Evolutionary conservation across 371 early-diverging fungal species (phyloP), one percentile per base, ranked within the genome.

Genomic region (Mucor indicus): DNA sequence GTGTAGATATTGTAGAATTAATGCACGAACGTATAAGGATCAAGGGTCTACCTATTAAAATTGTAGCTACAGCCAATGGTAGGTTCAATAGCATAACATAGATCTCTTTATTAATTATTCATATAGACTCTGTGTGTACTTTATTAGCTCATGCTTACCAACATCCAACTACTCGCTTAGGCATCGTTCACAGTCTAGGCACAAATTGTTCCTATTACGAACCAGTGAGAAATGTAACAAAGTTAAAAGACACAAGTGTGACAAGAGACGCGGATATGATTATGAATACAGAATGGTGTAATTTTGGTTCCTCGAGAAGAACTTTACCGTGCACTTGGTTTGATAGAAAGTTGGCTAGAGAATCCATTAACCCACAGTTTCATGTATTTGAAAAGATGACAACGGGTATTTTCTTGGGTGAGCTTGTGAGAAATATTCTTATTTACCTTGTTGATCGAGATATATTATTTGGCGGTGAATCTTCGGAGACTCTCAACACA

Each of bases 131-230:
- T 3, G 95, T 93, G 12, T 93, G 95, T 33, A 92, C 96, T 2
- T 69, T 95, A 44, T 75, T 94, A 39, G 86, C 95, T 19, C 88
- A 95, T 50, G 92, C 92, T 4, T 95, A 93, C 74, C 73, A 75
- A 49, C 80, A 86, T 44, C 89, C 92, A 17, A 83, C 85, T 35
- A 94, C 94, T 16, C 78, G 83, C 55, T 66, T 95, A 36, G 93
- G 93, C 21, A 90, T 93, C 37, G 91, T 98, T 48, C 83, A 94
- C 27, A 96, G 95, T 51, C 90, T 95, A 5, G 98, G 98, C 23
- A 91, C 95, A 38, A 98, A 98, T 57, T 93, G 93, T 35, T 91
- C 95, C 23, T 98, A 95, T 63, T 89, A 91, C 55, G 92, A 92
- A 67, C 63, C 73, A 16, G 72, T 85, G 23, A 62, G 64, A 22